These are phyloP conservation scores for Gigaspora rosea DNA, from an alignment of 192 early-diverging fungal species.

Conservation along the genomic window DNA sequence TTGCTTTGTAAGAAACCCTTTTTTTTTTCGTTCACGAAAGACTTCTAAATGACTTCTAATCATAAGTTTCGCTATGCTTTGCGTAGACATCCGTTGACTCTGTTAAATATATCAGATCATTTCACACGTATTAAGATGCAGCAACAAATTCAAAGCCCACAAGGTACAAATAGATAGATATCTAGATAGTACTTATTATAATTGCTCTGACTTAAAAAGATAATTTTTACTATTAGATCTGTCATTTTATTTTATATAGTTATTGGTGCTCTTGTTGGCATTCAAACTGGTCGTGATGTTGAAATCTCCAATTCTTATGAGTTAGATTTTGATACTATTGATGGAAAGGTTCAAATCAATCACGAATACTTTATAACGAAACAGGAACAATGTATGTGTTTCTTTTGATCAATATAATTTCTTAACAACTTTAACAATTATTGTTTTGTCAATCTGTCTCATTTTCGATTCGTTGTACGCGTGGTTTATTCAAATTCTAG, in stretches of 20 bases:
- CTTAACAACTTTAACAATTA: neutral
- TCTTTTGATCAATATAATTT: slow-evolving; percentile 1
- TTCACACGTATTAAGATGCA: slow-evolving; percentile 75
- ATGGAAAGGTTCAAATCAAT: slow-evolving; percentile 55
- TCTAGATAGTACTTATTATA: neutral
- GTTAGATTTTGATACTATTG: slow-evolving; percentile 50
- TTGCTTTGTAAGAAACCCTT: slow-evolving; percentile 45
- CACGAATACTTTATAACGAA: slow-evolving; percentile 68
- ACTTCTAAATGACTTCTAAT: neutral
- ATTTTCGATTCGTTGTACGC: too few relatives aligned
- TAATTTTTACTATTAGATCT: neutral
- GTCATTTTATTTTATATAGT: slow-evolving; percentile 42
- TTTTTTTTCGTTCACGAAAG: neutral
- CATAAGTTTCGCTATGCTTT: slow-evolving; percentile 30
- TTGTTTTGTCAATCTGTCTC: neutral
- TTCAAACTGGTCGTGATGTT: slow-evolving; percentile 74
- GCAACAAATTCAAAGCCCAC: slow-evolving; percentile 34
- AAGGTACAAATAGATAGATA: slow-evolving; percentile 1
- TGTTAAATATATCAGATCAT: slow-evolving; percentile 88
- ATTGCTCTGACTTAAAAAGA: neutral
- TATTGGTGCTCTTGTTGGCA: slow-evolving; percentile 76
- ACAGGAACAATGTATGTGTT: slow-evolving; percentile 73
- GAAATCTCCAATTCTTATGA: slow-evolving; percentile 89
- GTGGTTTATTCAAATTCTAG: slow-evolving; percentile 39
- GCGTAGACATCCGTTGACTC: slow-evolving; percentile 82